These are phyloP conservation scores for Vanderwaltozyma polyspora DNA, from an alignment of 805 yeast species.

Conservation along the genomic window DNA sequence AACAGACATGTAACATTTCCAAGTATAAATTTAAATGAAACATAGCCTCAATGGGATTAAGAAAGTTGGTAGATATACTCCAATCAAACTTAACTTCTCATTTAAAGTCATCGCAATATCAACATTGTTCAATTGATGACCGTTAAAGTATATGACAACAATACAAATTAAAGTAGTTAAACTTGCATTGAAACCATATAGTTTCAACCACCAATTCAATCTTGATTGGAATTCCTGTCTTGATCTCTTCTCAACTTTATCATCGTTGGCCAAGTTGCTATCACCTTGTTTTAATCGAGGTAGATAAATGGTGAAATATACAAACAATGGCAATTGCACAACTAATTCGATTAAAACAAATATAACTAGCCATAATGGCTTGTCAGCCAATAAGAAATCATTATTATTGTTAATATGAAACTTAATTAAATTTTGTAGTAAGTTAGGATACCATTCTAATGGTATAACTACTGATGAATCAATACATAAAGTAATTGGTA, in stretches of 20 bases:
- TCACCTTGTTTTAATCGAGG: conserved; percentile 3
- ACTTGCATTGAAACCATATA: conserved; percentile 77
- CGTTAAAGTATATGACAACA: conserved; percentile 31
- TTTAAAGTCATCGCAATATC: conserved; percentile 8
- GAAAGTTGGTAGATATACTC: conserved; percentile 23
- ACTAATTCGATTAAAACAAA: conserved; percentile 65
- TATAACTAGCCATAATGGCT: conserved; percentile 62
- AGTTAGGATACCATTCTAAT: conserved; percentile 21
- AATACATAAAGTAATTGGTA: conserved; percentile 62
- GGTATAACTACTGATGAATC: conserved; percentile 71
- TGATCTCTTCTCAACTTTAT: conserved; percentile 3
- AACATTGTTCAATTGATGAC: conserved; percentile 10
- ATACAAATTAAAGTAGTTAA: conserved; percentile 70
- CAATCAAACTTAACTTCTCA: conserved; percentile 16
- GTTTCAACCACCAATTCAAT: conserved; percentile 28
- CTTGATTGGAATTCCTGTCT: background rate
- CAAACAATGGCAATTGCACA: conserved; percentile 73
- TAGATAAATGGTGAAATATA: conserved; percentile 22
- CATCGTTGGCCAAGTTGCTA: background rate
- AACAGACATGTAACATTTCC: too few species aligned
- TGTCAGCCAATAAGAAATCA: conserved; percentile 52
- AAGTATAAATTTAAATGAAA: conserved; percentile 2
- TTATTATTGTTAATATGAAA: conserved; percentile 57
- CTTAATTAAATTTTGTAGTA: conserved; percentile 40
- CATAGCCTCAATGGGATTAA: conserved; percentile 21